These are phyloP conservation scores for Coemansia interrupta DNA, from an alignment of 192 early-diverging fungal species.

Conservation along the genomic window DNA sequence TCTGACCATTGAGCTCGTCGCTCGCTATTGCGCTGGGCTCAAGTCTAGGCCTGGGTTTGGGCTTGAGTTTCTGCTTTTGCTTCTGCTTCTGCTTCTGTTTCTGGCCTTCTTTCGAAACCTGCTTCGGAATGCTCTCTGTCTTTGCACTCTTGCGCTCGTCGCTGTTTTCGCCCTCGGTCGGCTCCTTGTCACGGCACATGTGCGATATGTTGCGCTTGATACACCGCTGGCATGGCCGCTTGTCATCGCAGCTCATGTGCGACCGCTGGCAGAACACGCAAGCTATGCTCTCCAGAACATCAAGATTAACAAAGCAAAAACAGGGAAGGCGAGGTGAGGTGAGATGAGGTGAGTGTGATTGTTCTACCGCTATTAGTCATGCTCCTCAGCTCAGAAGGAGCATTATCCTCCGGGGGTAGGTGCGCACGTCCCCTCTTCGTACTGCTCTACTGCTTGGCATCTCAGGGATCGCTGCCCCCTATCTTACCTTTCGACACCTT, in stretches of 20 bases:
- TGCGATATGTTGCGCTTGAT: conserved; percentile 94
- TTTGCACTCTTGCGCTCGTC: conserved; percentile 4
- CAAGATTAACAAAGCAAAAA: not conserved
- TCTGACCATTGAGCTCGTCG: no score
- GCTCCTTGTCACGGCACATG: conserved; percentile 83
- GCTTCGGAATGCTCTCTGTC: not conserved
- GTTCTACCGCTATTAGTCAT: no score
- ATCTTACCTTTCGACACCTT: conserved; percentile 47
- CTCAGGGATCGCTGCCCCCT: not conserved
- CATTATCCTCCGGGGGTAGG: no score
- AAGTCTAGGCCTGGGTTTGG: not conserved
- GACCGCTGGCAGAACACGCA: conserved; percentile 93
- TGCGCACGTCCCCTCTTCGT: no score
- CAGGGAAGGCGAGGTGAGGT: no score
- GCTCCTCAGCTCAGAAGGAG: no score
- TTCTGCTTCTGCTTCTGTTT: not conserved
- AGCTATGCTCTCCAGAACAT: conserved; percentile 50
- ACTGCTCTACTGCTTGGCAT: no score
- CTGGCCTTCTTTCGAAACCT: not conserved
- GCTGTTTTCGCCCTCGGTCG: conserved; percentile 9
- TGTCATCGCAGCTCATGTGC: conserved; percentile 94
- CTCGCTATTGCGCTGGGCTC: no score
- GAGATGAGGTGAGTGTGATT: no score
- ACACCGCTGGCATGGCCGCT: conserved; percentile 91
- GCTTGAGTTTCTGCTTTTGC: not conserved